Evolutionary conservation across 305 asterid genomes (phyloP).

Genomic region (Fraxinus dipetala): DNA sequence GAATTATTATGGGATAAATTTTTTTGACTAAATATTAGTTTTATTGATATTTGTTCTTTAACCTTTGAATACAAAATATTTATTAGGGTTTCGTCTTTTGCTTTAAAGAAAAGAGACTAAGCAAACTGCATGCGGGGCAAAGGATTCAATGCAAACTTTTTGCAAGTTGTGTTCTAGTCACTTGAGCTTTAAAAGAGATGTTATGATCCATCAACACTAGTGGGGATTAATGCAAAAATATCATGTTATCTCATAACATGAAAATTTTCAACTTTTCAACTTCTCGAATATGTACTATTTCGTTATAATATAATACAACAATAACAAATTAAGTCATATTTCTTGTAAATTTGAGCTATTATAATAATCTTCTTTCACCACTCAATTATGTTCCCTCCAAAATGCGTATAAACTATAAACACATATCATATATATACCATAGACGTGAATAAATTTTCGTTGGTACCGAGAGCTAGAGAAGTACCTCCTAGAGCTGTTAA

Average conservation of each 20-base stretch:
- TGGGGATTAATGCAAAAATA: conserved; percentile 11
- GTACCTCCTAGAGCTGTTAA: neutral
- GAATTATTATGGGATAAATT: conserved; percentile 19
- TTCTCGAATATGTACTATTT: neutral
- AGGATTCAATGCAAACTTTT: conserved; percentile 20
- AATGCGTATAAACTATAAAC: neutral
- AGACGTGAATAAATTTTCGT: too few relatives aligned
- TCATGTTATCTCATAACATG: neutral
- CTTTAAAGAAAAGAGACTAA: conserved; percentile 25
- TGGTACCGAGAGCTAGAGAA: neutral
- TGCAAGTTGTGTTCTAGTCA: conserved; percentile 26
- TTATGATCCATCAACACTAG: conserved; percentile 16
- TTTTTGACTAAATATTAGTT: conserved; percentile 18
- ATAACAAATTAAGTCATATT: neutral
- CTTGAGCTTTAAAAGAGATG: conserved; percentile 19
- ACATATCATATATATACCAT: too few relatives aligned
- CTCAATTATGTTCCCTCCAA: neutral
- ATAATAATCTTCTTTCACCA: neutral
- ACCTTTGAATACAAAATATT: neutral
- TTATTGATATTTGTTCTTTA: neutral
- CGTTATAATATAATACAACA: neutral
- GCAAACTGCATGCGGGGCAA: conserved; percentile 31
- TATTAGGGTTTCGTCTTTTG: conserved; percentile 11
- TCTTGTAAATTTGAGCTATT: neutral
- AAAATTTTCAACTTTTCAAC: neutral